Base-by-base conservation (phyloP, 208 protist species). In the Leishmania gerbilli region DNA sequence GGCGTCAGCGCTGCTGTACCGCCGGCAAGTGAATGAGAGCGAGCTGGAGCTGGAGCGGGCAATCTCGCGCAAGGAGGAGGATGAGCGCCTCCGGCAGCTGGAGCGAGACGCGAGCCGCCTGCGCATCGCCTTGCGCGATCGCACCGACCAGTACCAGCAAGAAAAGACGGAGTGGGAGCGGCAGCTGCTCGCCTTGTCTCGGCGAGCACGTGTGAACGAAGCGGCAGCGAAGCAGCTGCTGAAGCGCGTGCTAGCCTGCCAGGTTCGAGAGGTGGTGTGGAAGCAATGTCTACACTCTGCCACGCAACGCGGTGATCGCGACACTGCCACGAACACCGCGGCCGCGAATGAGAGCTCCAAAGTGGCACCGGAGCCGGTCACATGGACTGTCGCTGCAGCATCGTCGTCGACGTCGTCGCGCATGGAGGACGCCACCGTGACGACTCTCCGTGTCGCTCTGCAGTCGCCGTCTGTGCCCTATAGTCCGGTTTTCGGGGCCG, bases 1-100 rank as follows among this genome's bases (percentile, higher is more conserved):
- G 74, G 79, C 77, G 17, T 81, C 64, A 21, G 53, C 90, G 51
- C 77, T 91, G 76, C 83, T 89, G 45, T 90, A 84, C 77, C 87
- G 87, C 17, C 85, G 90, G 60, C 88, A 94, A 84, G 62, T 92
- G 40, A 94, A 91, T 76, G 90, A 96, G 79, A 88, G 79, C 51
- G 90, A 94, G 81, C 72, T 96, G 27, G 81, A 85, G 47, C 76
- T 89, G 47, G 89, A 93, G 83, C 75, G 86, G 13, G 77, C 88
- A 19, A 84, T 77, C 9, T 71, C 87, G 24, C 84, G 69, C 1
- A 75, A 79, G 45, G 86, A 86, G 42, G 88, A 88, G 47, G 87
- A 92, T 62, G 80, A 85, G 69, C 89, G 88, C 6, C 76, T 84
- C 34, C 83, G 77, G 11, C 56, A 72, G 68, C 58, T 92, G 31